These are phyloP conservation scores for Terana coerulea DNA, from an alignment of 768 basidiomycete genomes.

Conservation along the genomic window DNA sequence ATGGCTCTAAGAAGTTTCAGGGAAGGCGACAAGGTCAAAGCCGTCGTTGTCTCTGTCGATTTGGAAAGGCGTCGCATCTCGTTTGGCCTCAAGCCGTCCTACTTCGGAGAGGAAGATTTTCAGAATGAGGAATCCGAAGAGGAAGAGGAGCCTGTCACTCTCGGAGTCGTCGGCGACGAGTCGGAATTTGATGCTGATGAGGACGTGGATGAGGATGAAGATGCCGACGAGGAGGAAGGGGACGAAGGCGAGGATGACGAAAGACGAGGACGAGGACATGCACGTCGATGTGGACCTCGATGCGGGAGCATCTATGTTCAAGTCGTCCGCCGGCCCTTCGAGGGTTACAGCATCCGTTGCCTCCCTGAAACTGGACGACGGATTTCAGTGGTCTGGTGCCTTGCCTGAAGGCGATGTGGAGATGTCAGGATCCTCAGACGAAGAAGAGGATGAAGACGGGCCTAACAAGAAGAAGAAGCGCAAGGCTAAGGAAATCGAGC, in stretches of 20 bases:
- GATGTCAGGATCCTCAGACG: slow-evolving; percentile 41
- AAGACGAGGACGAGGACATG: slow-evolving; percentile 37
- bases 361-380: slow-evolving; percentile 50
- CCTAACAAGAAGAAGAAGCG: slow-evolving; percentile 61
- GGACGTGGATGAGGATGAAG: slow-evolving; percentile 8
- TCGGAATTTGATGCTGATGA: slow-evolving; percentile 16
- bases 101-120: slow-evolving; percentile 70
- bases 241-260: slow-evolving; percentile 19
- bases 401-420: slow-evolving; percentile 36
- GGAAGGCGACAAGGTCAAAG: slow-evolving; percentile 84
- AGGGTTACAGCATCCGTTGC: slow-evolving; percentile 19
- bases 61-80: slow-evolving; percentile 79
- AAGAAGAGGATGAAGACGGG: slow-evolving; percentile 43
- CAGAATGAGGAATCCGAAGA: slow-evolving; percentile 33
- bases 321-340: slow-evolving; percentile 3
- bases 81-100: slow-evolving; percentile 81
- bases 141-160: slow-evolving; percentile 26
- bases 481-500: slow-evolving; percentile 67
- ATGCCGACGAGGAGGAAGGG: slow-evolving; percentile 15
- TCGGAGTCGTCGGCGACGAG: slow-evolving; percentile 30
- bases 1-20: slow-evolving; percentile 79
- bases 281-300: slow-evolving; percentile 39
- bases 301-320: background rate
- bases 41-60: slow-evolving; percentile 68
- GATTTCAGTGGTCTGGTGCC: slow-evolving; percentile 68